Base-by-base conservation (phyloP, 208 protist species). In the Trypanosomatidae sp. region DNA sequence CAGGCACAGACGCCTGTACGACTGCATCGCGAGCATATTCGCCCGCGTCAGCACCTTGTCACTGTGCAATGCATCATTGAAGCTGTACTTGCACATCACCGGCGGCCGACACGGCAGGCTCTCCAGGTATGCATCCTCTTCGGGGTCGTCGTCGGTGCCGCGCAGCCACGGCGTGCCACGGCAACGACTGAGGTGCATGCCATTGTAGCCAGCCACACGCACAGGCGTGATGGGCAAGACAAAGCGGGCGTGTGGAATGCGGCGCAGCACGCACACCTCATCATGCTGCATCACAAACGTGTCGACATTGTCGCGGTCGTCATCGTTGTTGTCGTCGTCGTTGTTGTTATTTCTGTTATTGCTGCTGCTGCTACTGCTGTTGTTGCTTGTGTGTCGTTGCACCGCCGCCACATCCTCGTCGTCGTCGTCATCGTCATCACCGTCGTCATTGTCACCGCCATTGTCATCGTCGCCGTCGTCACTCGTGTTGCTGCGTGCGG, bases 101-200 rank as follows among this genome's bases (percentile, higher is more conserved):
- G 73, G 73, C 18, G 73, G 72, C 15, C 51, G 48, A 24, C 57
- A 59, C 4, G 52, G 40, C 37, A 69, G 59, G 1, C 43, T 54
- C 28, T 76, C 63, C n/a, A 72, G 55, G 47, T 82, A 67, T 5
- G 50, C 56, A 33, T 81, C 66, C 38, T 81, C 66, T 33, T 66
- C 56, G 4, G 65, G 53, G 4, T 71, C 66, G 28, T 71, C 53
- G n/a, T 71, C 53, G 24, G 57, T 43, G 33, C 66, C 66, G 25
- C 66, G 66, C 33, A 75, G 54, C 71, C 71, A 81, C 39, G 66
- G 55, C 22, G 66, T 75, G 10, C 66, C 71, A 24, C 71, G 71
- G 40, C 61, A 75, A 10, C 24, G 49, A 6, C 54, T 53, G 45
- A 70, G 63, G 6, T 63, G 30, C 13, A 63, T 42, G 8, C 48